A percentile compares a stretch with the other conserved stretches of the same genome.
These are phyloP conservation scores for Suhomyces xylopsoci DNA, from an alignment of 805 yeast species.

Conservation along the genomic window DNA sequence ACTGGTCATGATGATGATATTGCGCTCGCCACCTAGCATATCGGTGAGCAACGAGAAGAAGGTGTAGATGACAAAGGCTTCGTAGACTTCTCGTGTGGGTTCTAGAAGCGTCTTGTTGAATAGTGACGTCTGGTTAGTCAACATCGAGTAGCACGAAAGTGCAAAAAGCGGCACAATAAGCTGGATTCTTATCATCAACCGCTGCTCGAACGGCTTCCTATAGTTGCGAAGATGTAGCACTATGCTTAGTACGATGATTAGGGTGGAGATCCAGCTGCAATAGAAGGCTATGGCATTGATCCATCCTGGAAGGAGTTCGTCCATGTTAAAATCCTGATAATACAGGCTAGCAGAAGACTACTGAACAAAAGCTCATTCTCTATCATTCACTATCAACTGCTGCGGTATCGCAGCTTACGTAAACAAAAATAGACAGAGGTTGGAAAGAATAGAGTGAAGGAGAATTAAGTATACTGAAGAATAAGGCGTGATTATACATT, in stretches of 20 bases:
- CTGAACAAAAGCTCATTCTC: too few species aligned
- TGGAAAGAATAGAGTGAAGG: not conserved
- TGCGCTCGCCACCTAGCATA: slow-evolving; percentile 89
- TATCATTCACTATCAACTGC: too few species aligned
- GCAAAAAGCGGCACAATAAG: slow-evolving; percentile 81
- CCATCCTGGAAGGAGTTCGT: slow-evolving; percentile 16
- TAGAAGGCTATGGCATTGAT: slow-evolving; percentile 17
- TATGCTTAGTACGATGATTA: slow-evolving; percentile 23
- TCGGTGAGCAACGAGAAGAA: slow-evolving; percentile 81
- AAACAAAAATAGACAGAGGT: not conserved
- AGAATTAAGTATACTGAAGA: too few species aligned
- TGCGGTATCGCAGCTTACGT: not conserved
- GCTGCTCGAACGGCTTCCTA: slow-evolving; percentile 83
- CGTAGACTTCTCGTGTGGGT: slow-evolving; percentile 85
- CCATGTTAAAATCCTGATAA: not conserved
- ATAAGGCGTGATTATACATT: too few species aligned
- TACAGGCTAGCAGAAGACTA: not conserved
- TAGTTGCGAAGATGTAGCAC: slow-evolving; percentile 54
- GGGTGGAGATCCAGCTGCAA: slow-evolving; percentile 19
- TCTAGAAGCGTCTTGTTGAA: slow-evolving; percentile 51
- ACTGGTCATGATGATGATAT: slow-evolving; percentile 66
- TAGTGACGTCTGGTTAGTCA: slow-evolving; percentile 41
- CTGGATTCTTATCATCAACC: slow-evolving; percentile 78
- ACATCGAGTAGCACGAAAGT: slow-evolving; percentile 59
- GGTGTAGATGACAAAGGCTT: slow-evolving; percentile 93